Percentiles rank a stretch among this genome's conserved stretches.
phyloP scores from a whole-genome alignment of 2,329 filamentous ascomycete species.

The Stemphylium lycopersici region DNA sequence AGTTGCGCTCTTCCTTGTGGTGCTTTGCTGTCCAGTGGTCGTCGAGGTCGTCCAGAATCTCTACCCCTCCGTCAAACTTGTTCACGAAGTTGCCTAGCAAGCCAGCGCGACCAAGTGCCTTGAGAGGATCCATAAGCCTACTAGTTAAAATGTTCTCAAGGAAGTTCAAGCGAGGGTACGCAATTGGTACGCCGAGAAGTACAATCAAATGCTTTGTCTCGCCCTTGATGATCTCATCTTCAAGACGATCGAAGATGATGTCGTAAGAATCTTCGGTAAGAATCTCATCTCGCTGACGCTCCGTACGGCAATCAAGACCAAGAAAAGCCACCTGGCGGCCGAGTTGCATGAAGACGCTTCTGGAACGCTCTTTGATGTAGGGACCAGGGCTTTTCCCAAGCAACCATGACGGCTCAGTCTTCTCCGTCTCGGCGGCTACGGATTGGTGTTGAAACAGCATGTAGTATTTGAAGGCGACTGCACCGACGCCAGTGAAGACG shows the following conservation, averaged over 20 bases:
- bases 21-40: constrained; percentile 98
- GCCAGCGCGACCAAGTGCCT: constrained; percentile 82
- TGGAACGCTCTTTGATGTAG: constrained; percentile 85
- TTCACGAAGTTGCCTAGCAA: constrained; percentile 81
- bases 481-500: constrained; percentile 87
- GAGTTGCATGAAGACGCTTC: constrained; percentile 83
- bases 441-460: constrained; percentile 98
- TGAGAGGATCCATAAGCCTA: constrained; percentile 83
- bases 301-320: constrained; percentile 88
- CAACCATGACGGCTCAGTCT: constrained; percentile 89
- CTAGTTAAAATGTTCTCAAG: constrained; percentile 78
- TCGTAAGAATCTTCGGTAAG: constrained; percentile 82
- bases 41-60: constrained; percentile 89
- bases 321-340: constrained; percentile 81
- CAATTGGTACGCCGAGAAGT: constrained; percentile 72
- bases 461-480: constrained; percentile 97
- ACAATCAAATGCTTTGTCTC: constrained; percentile 90
- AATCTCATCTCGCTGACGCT: constrained; percentile 83
- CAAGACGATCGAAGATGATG: constrained; percentile 82
- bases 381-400: constrained; percentile 80
- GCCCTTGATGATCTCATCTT: constrained; percentile 79
- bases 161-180: constrained; percentile 59
- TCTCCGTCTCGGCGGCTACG: constrained; percentile 77
- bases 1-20: constrained; percentile 87
- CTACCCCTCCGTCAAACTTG: constrained; percentile 87